Conservation (phyloP, 2,329 filamentous ascomycete species). For the Thelonectria rubi region DNA sequence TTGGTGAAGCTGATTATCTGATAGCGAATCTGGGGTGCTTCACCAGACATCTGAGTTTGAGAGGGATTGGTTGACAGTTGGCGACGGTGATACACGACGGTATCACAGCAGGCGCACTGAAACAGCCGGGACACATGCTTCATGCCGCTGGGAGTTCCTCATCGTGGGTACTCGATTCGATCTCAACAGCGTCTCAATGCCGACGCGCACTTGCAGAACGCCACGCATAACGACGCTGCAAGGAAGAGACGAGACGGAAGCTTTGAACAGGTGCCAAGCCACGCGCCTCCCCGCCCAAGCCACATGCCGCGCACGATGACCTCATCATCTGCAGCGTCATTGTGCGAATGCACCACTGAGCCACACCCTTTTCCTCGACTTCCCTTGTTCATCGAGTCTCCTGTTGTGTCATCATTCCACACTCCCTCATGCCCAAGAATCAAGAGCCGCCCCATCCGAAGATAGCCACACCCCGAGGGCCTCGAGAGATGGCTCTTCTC, state of each 20-base stretch:
- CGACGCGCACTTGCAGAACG: background rate
- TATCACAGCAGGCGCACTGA: background rate
- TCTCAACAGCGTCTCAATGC: background rate
- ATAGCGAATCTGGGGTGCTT: background rate
- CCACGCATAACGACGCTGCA: background rate
- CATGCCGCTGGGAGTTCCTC: background rate
- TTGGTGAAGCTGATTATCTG: background rate
- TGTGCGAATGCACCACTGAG: background rate
- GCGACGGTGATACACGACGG: background rate
- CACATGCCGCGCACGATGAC: constrained; percentile 20
- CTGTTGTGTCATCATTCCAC: constrained; percentile 6
- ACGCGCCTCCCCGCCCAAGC: constrained; percentile 12
- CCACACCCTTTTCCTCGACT: background rate
- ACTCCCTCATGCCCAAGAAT: background rate
- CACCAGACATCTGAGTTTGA: background rate
- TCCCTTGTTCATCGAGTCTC: background rate
- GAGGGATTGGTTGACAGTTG: constrained; percentile 8
- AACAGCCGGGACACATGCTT: constrained; percentile 1
- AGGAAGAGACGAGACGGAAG: background rate
- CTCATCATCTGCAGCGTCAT: constrained; percentile 22
- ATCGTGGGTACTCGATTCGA: background rate
- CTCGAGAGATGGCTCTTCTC: background rate
- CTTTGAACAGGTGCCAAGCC: constrained; percentile 12
- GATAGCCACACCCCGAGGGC: background rate
- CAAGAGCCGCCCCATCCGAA: constrained; percentile 7